Evolutionary conservation across 345 rosid genomes (phyloP).

Genomic region (Abelmoschus esculentus): DNA sequence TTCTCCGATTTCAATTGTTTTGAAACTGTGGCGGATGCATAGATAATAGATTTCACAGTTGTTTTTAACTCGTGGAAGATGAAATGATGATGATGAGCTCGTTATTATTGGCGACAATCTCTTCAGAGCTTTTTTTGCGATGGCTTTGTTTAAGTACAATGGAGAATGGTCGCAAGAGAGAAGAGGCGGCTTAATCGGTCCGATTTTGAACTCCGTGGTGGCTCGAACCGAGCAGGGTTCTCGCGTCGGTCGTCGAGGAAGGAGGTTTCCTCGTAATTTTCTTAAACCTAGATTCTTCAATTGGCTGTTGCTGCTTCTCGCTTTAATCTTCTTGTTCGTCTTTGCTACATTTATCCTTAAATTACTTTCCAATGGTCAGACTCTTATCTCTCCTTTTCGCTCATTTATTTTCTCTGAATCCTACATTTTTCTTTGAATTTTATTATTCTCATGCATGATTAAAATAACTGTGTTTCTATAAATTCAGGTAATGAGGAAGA

Average conservation of each 20-base stretch:
- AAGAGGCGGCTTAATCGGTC: slow-evolving; percentile 29
- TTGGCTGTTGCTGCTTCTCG: slow-evolving; percentile 39
- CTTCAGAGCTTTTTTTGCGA: slow-evolving; percentile 6
- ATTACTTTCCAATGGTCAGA: slow-evolving; percentile 53
- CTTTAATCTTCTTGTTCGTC: slow-evolving; percentile 37
- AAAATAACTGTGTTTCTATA: neutral
- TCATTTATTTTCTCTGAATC: neutral
- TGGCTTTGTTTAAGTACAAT: slow-evolving; percentile 17
- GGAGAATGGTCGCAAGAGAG: slow-evolving; percentile 38
- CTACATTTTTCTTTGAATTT: neutral
- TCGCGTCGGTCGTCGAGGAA: slow-evolving; percentile 44
- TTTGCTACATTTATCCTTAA: slow-evolving; percentile 43
- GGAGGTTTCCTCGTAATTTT: slow-evolving; percentile 43
- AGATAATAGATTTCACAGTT: neutral
- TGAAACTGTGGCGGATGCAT: neutral
- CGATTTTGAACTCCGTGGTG: slow-evolving; percentile 22
- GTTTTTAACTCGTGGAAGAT: neutral
- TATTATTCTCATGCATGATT: neutral
- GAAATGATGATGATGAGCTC: slow-evolving; percentile 16
- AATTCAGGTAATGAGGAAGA: slow-evolving; percentile 37
- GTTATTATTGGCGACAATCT: neutral
- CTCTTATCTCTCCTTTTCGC: neutral
- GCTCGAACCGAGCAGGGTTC: slow-evolving; percentile 25
- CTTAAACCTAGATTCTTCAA: slow-evolving; percentile 34
- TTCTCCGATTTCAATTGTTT: neutral